Conservation (phyloP, 2,329 filamentous ascomycete species). For the Herpotrichia juniperi region DNA sequence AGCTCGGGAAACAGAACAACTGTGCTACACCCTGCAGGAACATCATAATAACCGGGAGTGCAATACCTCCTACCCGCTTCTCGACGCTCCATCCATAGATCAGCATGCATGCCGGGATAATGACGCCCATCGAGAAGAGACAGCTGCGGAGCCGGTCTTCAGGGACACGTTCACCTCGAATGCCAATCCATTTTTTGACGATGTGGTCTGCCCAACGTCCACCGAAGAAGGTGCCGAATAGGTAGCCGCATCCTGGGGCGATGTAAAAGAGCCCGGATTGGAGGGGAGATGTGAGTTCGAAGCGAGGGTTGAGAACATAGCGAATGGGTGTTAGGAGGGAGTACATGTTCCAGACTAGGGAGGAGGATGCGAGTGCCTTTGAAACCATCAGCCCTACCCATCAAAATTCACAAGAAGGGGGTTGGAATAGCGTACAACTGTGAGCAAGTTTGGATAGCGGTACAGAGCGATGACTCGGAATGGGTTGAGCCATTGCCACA, state of each 20-base stretch:
- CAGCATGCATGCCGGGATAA: constrained; percentile 68
- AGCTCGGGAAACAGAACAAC: constrained; percentile 74
- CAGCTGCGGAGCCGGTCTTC: constrained; percentile 68
- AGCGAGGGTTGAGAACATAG: constrained; percentile 76
- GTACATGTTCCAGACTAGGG: constrained; percentile 79
- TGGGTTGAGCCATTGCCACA: constrained; percentile 71
- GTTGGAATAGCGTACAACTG: constrained; percentile 36
- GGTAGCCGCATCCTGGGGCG: constrained; percentile 72
- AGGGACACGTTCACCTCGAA: constrained; percentile 66
- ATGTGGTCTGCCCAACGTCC: constrained; percentile 72
- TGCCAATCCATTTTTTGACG: constrained; percentile 68
- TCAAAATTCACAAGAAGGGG: not conserved
- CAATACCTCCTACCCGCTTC: constrained; percentile 60
- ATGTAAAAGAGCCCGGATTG: constrained; percentile 76
- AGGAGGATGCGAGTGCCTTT: constrained; percentile 62
- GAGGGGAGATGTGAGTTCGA: constrained; percentile 69
- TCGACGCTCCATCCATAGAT: constrained; percentile 72
- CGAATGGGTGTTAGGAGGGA: constrained; percentile 71
- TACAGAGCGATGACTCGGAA: constrained; percentile 68
- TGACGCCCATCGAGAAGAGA: constrained; percentile 61
- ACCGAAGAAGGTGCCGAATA: constrained; percentile 73
- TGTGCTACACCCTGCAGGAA: constrained; percentile 77
- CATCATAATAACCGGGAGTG: constrained; percentile 72
- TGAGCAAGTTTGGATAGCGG: constrained; percentile 71
- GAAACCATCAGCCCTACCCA: not conserved